A percentile compares a stretch with the other conserved stretches of the same genome.
Conservation (phyloP, 768 basidiomycete genomes). For the Flagelloscypha sp. region DNA sequence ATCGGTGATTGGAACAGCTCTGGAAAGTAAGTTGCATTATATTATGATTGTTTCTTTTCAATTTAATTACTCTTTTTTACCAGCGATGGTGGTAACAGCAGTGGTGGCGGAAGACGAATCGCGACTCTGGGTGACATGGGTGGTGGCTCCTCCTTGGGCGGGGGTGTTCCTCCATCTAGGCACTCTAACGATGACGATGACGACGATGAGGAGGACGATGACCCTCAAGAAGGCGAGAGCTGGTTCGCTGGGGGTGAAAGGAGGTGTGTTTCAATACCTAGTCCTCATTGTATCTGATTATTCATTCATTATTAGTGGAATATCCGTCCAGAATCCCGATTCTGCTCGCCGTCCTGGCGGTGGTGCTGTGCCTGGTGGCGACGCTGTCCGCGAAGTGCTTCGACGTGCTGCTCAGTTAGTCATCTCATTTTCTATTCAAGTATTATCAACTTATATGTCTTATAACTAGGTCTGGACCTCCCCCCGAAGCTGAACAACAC, state of each 20-base stretch:
- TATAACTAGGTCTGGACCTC: constrained; percentile 30
- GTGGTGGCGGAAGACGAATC: constrained; percentile 22
- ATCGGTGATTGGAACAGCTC: constrained; percentile 40
- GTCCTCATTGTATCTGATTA: constrained; percentile 1
- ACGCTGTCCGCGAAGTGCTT: constrained; percentile 64
- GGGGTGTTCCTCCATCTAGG: constrained; percentile 11
- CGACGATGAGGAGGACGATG: constrained; percentile 44
- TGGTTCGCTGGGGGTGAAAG: constrained; percentile 95
- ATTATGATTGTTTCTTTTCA: constrained; percentile 10
- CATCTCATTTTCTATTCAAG: constrained; percentile 1
- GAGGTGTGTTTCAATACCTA: constrained; percentile 40
- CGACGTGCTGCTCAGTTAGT: constrained; percentile 75
- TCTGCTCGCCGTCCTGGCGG: constrained; percentile 19
- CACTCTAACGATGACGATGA: constrained; percentile 33
- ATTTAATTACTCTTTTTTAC: constrained; percentile 5
- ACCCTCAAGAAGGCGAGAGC: constrained; percentile 47
- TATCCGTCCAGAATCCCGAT: constrained; percentile 84
- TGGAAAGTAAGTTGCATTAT: constrained; percentile 16
- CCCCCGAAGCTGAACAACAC: constrained; percentile 8
- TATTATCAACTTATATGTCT: constrained; percentile 9
- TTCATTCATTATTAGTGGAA: constrained; percentile 48
- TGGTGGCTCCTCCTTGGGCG: constrained; percentile 11
- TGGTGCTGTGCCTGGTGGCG: constrained; percentile 39
- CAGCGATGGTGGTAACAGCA: constrained; percentile 7
- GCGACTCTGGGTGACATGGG: constrained; percentile 27